phyloP scores from a whole-genome alignment of 768 basidiomycete genomes.

The Mycena crocata region DNA sequence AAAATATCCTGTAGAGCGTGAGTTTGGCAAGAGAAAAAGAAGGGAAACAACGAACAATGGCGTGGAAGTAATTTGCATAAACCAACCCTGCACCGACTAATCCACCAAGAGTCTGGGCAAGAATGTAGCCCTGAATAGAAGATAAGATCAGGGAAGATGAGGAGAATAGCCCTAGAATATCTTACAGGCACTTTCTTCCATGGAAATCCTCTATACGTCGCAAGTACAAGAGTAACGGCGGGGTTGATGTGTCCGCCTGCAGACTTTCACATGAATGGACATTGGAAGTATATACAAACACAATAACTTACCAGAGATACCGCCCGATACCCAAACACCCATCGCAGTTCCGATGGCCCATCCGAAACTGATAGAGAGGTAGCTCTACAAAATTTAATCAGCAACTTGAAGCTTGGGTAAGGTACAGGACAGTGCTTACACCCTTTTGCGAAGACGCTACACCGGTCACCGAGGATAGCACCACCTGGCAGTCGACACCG shows the following conservation, averaged over 20 bases:
- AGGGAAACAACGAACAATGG: slow-evolving; percentile 52
- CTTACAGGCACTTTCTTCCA: slow-evolving; percentile 80
- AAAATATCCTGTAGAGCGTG: slow-evolving; percentile 48
- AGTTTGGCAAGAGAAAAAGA: not conserved
- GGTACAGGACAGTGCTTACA: slow-evolving; percentile 51
- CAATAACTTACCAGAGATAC: slow-evolving; percentile 59
- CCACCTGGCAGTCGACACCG: slow-evolving; percentile 68
- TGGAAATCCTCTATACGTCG: slow-evolving; percentile 78
- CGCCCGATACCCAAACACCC: slow-evolving; percentile 75
- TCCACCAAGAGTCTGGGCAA: slow-evolving; percentile 74
- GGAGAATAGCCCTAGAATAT: not conserved
- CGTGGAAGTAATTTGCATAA: slow-evolving; percentile 78
- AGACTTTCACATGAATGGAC: not conserved
- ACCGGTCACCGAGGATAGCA: slow-evolving; percentile 56
- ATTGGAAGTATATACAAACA: not conserved
- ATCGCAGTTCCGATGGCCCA: slow-evolving; percentile 72
- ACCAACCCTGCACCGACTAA: slow-evolving; percentile 69
- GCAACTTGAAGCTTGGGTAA: not conserved
- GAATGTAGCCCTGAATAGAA: slow-evolving; percentile 56
- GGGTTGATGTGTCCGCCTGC: slow-evolving; percentile 82
- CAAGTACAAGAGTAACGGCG: slow-evolving; percentile 78
- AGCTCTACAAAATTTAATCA: not conserved
- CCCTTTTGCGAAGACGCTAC: slow-evolving; percentile 66
- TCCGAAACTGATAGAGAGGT: slow-evolving; percentile 57
- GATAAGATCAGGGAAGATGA: not conserved